Evolutionary conservation across 2,329 filamentous ascomycete genomes (phyloP), one percentile per base, ranked within the genome.

Genomic region (Cytospora schulzeri): DNA sequence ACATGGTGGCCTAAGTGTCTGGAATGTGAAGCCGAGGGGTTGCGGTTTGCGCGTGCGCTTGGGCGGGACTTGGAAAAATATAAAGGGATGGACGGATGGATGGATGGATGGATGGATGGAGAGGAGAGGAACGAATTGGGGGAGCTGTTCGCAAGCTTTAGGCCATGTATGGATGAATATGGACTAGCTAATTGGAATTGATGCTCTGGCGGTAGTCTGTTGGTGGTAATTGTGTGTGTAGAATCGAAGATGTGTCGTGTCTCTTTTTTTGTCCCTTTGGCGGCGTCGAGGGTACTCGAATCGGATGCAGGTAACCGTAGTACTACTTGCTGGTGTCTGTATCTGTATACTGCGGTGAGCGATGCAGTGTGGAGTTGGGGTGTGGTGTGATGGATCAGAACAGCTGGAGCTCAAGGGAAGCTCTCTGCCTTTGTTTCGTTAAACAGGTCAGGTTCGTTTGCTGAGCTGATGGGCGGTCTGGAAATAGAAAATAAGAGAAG

Each of bases 1-100:
- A 71, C 74, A 76, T 76, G 64, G 31, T 66, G 59, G 35, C n/a
- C 8, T n/a, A 11, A 9, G 29, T 28, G 14, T 26, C 62, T 61
- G 62, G 35, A 38, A n/a, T 14, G 35, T 19, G 38, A 17, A 35
- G 2, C 41, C 33, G 57, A 29, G 24, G n/a, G 29, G 35, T 28
- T 35, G 58, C 7, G 28, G 54, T 59, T n/a, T 58, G 59, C 31
- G 45, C 29, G 41, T 22, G 35, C 29, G 45, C 31, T 5, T 15
- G 19, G 14, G 19, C 11, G 38, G 55, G 35, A 28, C 8, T 5
- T 24, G 41, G 45, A 28, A 33, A 19, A 59, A 24, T 38, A 41
- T 41, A 41, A 33, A 50, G 28, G 48, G 52, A 26, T n/a, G 14
- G 51, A 17, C 4, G 22, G 26, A n/a, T 41, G 31, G 28, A 52